Evolutionary conservation across 768 basidiomycete species (phyloP), one percentile per base, ranked within the genome.

Genomic region (Leccinum arenicola): DNA sequence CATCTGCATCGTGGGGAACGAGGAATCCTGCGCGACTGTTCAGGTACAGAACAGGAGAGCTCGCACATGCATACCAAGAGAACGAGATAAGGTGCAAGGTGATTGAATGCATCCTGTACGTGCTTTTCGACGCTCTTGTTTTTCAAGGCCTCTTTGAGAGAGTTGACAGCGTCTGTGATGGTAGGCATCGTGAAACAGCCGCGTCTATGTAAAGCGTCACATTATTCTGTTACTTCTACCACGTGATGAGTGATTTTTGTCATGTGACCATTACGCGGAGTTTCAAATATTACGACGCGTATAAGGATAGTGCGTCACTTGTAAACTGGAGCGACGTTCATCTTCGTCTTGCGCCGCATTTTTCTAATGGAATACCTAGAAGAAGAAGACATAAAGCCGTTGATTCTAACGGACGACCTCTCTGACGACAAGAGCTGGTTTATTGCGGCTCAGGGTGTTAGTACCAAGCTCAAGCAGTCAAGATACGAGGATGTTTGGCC

Each of bases 71-170:
- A 63, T 68, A 81, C 82, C 56, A 84, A 73, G 45, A 83, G 71
- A 9, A 74, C 70, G 21, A 78, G 60, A 58, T 72, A 76, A 6
- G 81, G 79, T 54, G 77, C 68, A 40, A 83, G 62, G 29, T 78
- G 76, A 52, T 70, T 66, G 33, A 80, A 68, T 9, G 73, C 70
- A 45, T 77, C 75, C 33, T 72, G 63, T 5, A 76, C 58, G 36
- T 68, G 70, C 25, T 64, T 63, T 48, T 70, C 71, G 33, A 68
- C 64, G 15, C 69, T 70, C 17, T 66, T 62, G 58, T 74, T 72
- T 45, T 57, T 58, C 1, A 75, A 63, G 11, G 71, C 64, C 15
- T 55, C 59, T 50, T 74, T 71, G 38, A 84, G 71, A 5, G 59
- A 53, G 17, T 74, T 61, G 7, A 75, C 58, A 3, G 78, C 73